Evolutionary conservation across 2,329 filamentous ascomycete genomes (phyloP).

Genomic region (Talaromyces sp.): DNA sequence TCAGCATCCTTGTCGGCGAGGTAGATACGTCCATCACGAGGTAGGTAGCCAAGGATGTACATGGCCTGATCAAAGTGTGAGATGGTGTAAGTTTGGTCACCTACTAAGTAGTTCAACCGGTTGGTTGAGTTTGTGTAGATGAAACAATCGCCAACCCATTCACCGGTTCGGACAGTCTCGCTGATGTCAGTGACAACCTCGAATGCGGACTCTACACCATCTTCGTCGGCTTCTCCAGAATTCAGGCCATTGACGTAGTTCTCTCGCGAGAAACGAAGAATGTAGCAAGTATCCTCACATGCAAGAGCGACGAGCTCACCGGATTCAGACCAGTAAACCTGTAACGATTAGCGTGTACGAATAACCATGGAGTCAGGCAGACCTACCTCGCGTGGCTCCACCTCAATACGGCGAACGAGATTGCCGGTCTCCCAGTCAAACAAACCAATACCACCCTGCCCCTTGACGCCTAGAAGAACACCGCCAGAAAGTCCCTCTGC

Average conservation of each 20-base stretch:
- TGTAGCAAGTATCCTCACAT: conserved; percentile 93
- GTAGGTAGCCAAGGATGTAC: conserved; percentile 93
- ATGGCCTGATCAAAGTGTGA: conserved; percentile 94
- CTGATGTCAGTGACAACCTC: conserved; percentile 95
- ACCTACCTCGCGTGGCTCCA: conserved; percentile 60
- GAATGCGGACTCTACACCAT: conserved; percentile 93
- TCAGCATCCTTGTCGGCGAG: conserved; percentile 93
- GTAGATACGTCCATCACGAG: conserved; percentile 92
- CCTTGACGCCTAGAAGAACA: conserved; percentile 87
- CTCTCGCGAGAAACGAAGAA: conserved; percentile 86
- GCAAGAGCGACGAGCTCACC: conserved; percentile 90
- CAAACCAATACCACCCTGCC: conserved; percentile 89
- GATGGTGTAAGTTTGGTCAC: conserved; percentile 95
- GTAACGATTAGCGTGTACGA: conserved; percentile 16
- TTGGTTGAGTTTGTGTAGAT: conserved; percentile 98
- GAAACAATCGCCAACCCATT: conserved; percentile 99
- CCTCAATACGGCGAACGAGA: conserved; percentile 87
- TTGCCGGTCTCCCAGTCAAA: conserved; percentile 93
- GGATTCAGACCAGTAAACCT: conserved; percentile 96
- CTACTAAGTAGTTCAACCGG: conserved; percentile 94
- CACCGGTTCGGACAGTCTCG: conserved; percentile 86
- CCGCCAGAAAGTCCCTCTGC: conserved; percentile 88
- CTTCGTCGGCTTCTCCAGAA: conserved; percentile 75
- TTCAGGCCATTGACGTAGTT: conserved; percentile 82
- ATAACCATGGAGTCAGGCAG: too few species aligned